Evolutionary conservation across 257 asterid species (phyloP).

Genomic region (Fraxinus quadrangulata): DNA sequence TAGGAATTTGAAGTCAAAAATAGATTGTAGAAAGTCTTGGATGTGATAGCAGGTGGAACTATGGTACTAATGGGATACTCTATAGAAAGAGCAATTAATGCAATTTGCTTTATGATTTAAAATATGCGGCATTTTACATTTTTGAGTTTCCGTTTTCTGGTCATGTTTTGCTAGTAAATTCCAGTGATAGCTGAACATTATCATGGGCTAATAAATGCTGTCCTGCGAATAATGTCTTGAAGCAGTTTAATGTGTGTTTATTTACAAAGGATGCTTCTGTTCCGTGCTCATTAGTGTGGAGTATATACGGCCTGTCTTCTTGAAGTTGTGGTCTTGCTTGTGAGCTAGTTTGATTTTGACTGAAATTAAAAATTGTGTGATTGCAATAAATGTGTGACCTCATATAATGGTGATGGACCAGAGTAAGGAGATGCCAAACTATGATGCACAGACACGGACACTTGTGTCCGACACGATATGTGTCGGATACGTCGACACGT

Average conservation of each 20-base stretch:
- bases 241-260: background rate
- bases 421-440: background rate
- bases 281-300: background rate
- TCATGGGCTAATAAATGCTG: background rate
- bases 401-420: background rate
- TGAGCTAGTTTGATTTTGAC: background rate
- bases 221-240: conserved; percentile 1
- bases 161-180: background rate
- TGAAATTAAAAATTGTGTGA: background rate
- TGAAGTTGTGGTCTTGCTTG: background rate
- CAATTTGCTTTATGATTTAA: background rate
- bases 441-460: too few relatives aligned
- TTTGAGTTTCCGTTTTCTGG: background rate
- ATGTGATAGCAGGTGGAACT: background rate
- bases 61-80: conserved; percentile 1
- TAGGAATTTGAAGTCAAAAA: background rate
- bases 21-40: background rate
- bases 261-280: background rate
- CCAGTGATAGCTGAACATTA: conserved; percentile 11
- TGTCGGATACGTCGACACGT: too few relatives aligned
- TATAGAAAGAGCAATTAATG: conserved; percentile 19
- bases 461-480: too few relatives aligned
- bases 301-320: background rate
- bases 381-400: conserved; percentile 1
- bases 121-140: background rate